Conservation (phyloP, 768 basidiomycete species). For the Trametes cubensis region DNA sequence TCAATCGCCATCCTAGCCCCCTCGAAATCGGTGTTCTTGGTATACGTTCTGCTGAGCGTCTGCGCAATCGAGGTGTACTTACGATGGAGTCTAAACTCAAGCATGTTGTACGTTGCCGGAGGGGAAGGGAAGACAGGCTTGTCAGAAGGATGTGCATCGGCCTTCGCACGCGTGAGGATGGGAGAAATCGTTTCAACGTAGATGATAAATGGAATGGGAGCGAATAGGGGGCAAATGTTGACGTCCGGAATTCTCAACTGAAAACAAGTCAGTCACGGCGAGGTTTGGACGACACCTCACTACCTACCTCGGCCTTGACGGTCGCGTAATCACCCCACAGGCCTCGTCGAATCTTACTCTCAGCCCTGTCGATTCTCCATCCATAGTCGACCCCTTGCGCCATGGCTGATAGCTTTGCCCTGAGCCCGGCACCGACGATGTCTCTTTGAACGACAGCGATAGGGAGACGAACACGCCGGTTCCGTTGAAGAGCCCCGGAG, state of each 20-base stretch:
- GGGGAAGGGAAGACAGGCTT: constrained; percentile 17
- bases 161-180: constrained; percentile 4
- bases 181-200: constrained; percentile 11
- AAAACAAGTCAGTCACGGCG: too few species aligned
- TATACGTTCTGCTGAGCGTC: too few species aligned
- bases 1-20: background rate
- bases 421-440: constrained; percentile 1
- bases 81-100: constrained; percentile 18
- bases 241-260: constrained; percentile 18
- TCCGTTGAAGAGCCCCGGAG: constrained; percentile 13
- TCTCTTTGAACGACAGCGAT: constrained; percentile 13
- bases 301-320: constrained; percentile 19
- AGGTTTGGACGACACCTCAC: background rate
- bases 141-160: background rate
- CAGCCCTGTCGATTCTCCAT: background rate
- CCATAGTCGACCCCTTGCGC: background rate
- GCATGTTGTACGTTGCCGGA: background rate
- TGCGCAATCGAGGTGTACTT: too few species aligned
- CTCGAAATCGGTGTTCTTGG: too few species aligned
- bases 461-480: constrained; percentile 4
- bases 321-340: constrained; percentile 26
- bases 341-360: constrained; percentile 20
- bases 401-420: background rate
- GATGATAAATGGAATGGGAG: constrained; percentile 22
- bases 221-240: constrained; percentile 11